These are phyloP conservation scores for Fusarium sacchari DNA, from an alignment of 2,329 filamentous ascomycete genomes.

Conservation along the genomic window DNA sequence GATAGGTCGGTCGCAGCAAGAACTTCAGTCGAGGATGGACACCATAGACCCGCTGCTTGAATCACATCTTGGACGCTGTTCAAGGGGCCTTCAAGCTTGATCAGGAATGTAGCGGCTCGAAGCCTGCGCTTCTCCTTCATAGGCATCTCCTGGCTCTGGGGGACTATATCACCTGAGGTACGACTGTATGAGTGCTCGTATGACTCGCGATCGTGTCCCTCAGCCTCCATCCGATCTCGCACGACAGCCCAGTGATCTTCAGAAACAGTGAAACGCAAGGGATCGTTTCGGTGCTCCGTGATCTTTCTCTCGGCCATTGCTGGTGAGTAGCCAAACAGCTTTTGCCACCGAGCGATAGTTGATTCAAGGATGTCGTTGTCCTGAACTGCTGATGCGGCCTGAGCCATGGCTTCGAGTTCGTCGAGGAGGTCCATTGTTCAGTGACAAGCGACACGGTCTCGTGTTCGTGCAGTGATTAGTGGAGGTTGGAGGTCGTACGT, in stretches of 20 bases:
- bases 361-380: background rate
- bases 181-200: slow-evolving; percentile 1
- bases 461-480: too few relatives aligned
- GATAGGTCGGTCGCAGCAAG: background rate
- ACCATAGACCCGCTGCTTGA: background rate
- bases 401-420: background rate
- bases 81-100: slow-evolving; percentile 1
- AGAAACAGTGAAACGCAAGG: background rate
- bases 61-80: background rate
- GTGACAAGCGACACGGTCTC: accelerated
- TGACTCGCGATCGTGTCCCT: background rate
- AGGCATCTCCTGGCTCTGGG: background rate
- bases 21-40: background rate
- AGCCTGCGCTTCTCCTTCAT: background rate
- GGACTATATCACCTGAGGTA: background rate
- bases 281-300: background rate
- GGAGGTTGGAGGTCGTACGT: background rate
- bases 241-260: slow-evolving; percentile 3
- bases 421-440: background rate
- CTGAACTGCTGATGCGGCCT: background rate
- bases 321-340: background rate
- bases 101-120: background rate
- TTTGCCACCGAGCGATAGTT: background rate
- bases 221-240: background rate
- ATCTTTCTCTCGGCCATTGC: background rate